A percentile compares a stretch with the other conserved stretches of the same genome.
phyloP scores from a whole-genome alignment of 1,139 yeast genomes.

The Hemisphaericaspora xylanilytica region DNA sequence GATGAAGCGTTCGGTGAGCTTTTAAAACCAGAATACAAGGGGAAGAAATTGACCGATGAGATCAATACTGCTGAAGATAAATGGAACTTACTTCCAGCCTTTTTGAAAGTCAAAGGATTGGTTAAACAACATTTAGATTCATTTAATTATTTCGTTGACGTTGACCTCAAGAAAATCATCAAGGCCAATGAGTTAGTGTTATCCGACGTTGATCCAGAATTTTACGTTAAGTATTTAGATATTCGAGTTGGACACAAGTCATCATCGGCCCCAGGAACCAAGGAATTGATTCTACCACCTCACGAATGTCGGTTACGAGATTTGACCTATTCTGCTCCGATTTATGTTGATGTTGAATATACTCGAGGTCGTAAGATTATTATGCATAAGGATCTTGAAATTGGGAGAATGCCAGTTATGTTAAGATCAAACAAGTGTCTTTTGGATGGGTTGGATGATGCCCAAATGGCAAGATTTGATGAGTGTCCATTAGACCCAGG shows the following conservation, averaged over 20 bases:
- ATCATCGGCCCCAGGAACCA: conserved; percentile 47
- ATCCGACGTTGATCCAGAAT: conserved; percentile 96
- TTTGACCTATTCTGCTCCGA: conserved; percentile 93
- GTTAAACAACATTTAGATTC: conserved; percentile 98
- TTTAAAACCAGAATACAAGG: conserved; percentile 77
- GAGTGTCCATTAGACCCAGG: conserved; percentile 99
- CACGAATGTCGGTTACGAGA: conserved; percentile 97
- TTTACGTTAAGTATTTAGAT: conserved; percentile 86
- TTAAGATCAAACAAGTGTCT: conserved; percentile 89
- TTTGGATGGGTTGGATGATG: conserved; percentile 71
- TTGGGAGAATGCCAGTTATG: conserved; percentile 98
- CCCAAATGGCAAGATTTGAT: conserved; percentile 80
- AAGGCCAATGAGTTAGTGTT: conserved; percentile 85
- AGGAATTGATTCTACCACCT: conserved; percentile 76
- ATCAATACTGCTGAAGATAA: conserved; percentile 89
- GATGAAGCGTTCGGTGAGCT: conserved; percentile 71
- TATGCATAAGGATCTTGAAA: conserved; percentile 84
- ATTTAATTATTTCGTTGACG: conserved; percentile 91
- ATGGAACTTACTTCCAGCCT: conserved; percentile 96
- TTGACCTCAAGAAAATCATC: conserved; percentile 87
- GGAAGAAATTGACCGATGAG: conserved; percentile 82
- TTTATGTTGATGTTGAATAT: conserved; percentile 94
- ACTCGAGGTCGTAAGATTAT: conserved; percentile 92
- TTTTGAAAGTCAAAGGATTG: conserved; percentile 89
- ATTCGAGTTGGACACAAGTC: conserved; percentile 82